Evolutionary conservation across 345 rosid species (phyloP).

Genomic region (Eucalyptus regnans): DNA sequence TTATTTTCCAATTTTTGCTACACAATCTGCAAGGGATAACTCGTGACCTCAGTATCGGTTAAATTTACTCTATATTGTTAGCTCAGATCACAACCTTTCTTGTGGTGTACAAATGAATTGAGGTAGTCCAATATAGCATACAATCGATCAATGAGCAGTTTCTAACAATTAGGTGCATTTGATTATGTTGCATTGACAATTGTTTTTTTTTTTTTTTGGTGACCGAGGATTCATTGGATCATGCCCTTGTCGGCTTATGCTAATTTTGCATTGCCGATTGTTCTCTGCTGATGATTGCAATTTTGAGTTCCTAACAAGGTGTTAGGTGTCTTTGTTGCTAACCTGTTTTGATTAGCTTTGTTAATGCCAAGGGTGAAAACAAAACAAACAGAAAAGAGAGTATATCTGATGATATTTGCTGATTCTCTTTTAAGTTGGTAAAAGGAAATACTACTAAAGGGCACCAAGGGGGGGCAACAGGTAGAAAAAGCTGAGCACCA

Average conservation of each 20-base stretch:
- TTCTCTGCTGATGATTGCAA: neutral
- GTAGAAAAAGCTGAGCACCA: no score
- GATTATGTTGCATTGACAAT: neutral
- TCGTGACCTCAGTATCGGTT: neutral
- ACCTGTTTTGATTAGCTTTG: neutral
- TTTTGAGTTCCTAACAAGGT: neutral
- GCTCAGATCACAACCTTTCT: neutral
- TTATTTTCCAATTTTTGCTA: neutral
- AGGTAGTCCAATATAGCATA: neutral
- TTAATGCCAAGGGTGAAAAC: neutral
- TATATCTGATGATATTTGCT: neutral
- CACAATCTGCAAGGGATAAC: neutral
- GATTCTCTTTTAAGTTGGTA: neutral
- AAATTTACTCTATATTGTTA: no score
- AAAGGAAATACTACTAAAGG: no score
- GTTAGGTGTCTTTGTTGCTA: neutral
- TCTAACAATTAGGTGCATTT: neutral
- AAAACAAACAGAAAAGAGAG: neutral
- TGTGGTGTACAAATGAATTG: neutral
- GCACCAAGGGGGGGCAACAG: rapidly evolving
- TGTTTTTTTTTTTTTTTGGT: no score
- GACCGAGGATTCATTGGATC: no score
- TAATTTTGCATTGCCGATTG: no score
- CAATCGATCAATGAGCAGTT: neutral
- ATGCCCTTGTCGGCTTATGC: no score